Base-by-base conservation (phyloP, 2,329 filamentous ascomycete genomes). In the Microsporum audouinii region DNA sequence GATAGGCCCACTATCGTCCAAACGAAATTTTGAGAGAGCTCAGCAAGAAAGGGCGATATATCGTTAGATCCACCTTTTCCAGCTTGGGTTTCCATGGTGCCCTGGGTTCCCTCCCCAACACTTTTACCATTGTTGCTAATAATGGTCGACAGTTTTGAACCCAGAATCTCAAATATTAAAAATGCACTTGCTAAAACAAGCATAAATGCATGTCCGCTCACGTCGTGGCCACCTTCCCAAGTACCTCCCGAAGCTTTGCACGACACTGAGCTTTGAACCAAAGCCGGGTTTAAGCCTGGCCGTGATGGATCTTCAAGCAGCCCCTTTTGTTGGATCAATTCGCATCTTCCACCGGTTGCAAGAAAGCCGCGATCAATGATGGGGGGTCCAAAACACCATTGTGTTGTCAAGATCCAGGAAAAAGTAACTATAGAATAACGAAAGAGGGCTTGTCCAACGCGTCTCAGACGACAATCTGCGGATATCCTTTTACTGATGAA, bases 201-300 rank as follows among this genome's bases (percentile, higher is more conserved):
- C 76, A 99, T 77, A 70, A 99, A 96, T 2, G 96, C 90, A 74
- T 97, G 94, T 0, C 94, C 94, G 63, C 88, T 94, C 67, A 99
- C 92, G 74, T 99, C 94, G 74, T 97, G 91, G 0, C 94, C 94
- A n/a, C 94, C 94, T 62, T 79, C 83, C 94, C 94, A 99, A 60
- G 80, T 78, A 0, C 94, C 92, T 5, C 92, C 92, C 0, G 85
- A 84, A 2, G 86, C 80, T 76, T 89, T 94, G 71, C 94, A 99
- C 49, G 89, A 88, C 3, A 87, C 84, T 0, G 87, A 85, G 0
- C 88, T 92, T 49, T 91, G 76, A 63, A 86, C 78, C 58, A 79
- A 76, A 64, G 76, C 72, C 17, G 62, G 31, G 55, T 38, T 55
- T 10, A 43, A 53, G 55, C 10, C 38, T 14, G 58, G 51, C 5